Conservation (phyloP, 306 rosid genomes). For the Delonix regia region DNA sequence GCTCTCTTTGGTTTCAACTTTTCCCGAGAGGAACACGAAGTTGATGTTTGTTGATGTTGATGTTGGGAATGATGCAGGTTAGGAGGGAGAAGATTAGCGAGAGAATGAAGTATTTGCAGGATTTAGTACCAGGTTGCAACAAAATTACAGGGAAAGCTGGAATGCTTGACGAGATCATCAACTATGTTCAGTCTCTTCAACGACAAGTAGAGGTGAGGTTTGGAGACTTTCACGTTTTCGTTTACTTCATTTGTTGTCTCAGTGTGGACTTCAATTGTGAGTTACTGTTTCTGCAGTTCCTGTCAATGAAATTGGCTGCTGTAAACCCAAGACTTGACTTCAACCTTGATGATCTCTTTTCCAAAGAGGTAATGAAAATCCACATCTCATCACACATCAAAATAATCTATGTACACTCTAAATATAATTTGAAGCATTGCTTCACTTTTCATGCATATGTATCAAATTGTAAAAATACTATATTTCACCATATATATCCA, state of each 20-base stretch:
- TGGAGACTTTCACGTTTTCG: not conserved
- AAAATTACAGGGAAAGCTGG: constrained; percentile 97
- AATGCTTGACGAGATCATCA: constrained; percentile 97
- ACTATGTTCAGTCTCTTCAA: constrained; percentile 96
- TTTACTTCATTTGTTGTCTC: not conserved
- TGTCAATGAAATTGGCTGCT: constrained; percentile 95
- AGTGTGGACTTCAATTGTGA: not conserved
- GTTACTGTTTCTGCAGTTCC: constrained; percentile 56
- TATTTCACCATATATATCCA: too few species aligned
- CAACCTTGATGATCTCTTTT: constrained; percentile 67
- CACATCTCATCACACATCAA: not conserved
- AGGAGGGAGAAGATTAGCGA: constrained; percentile 96
- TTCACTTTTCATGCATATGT: too few species aligned
- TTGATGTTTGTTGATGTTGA: too few species aligned
- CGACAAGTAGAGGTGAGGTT: constrained; percentile 81
- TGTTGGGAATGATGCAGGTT: constrained; percentile 50
- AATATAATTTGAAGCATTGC: too few species aligned
- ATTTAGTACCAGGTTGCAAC: constrained; percentile 97
- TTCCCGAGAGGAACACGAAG: not conserved
- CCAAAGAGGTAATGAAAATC: constrained; percentile 69
- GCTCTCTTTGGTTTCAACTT: not conserved
- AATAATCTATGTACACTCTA: too few species aligned
- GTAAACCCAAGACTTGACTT: constrained; percentile 78
- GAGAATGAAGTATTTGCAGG: constrained; percentile 94
- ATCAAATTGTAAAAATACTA: too few species aligned